Evolutionary conservation across 164 flowering plant genomes (phyloP), one percentile per base, ranked within the genome.

Genomic region (Brasenia schreberi): DNA sequence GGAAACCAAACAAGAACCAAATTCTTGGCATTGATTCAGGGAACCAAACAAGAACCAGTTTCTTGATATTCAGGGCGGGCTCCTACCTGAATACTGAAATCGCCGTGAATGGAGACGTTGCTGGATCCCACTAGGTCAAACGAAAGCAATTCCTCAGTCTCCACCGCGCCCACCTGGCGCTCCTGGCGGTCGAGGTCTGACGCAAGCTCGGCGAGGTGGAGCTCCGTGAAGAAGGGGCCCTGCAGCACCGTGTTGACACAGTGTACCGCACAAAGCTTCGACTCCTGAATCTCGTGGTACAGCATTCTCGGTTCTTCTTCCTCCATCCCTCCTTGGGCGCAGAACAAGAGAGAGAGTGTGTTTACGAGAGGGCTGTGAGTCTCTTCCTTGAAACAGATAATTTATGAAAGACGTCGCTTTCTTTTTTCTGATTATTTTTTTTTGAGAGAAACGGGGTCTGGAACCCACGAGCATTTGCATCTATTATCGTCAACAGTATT

Each of bases 211-310:
- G 97, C 97, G 77, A 94, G 82, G 83, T 94, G 96, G 73, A 90
- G 79, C 70, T 89, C 97, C 4, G 98, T 85, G 78, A 94, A 94
- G 81, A 90, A 89, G 12, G 98, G 98, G 0, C 98, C 98, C 68
- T 94, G 97, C 68, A 94, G 68, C 18, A 90, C 97, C 18, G 98
- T 86, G 82, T 94, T 90, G 49, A 94, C 96, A 78, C 97, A 90
- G 75, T 94, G 98, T 17, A 94, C 96, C 5, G 97, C 98, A 74
- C 98, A 94, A 4, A 94, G 87, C 79, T 91, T 94, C 68, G 95
- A 87, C 65, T 90, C 98, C 72, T 94, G 97, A 16, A 87, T 91
- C 83, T 94, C 98, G 75, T 94, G 98, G 79, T 94, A 94, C 79
- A 94, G 69, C 88, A 94, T 77, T 43, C 89, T 87, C 45, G 82